Percentiles rank a stretch among this genome's conserved stretches.
These are phyloP conservation scores for Blastomyces gilchristii DNA, from an alignment of 2,329 filamentous ascomycete species.

Conservation along the genomic window DNA sequence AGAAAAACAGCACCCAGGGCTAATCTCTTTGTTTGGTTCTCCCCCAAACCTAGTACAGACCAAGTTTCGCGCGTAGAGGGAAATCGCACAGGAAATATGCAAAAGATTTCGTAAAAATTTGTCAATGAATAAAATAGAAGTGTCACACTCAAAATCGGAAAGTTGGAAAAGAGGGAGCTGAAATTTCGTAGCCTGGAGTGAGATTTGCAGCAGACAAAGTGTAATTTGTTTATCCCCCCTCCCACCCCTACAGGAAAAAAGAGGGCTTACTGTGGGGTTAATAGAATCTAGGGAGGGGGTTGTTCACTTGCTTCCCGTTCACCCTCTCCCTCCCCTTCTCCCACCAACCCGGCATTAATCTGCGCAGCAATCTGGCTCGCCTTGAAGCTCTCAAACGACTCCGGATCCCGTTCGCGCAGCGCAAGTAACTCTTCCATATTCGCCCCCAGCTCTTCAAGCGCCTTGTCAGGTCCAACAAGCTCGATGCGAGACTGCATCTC, in stretches of 20 bases:
- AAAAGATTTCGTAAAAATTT: background rate
- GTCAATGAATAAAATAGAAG: background rate
- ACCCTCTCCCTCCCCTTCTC: conserved; percentile 5
- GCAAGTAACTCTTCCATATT: conserved; percentile 38
- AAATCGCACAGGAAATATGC: background rate
- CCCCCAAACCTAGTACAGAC: background rate
- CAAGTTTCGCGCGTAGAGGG: background rate
- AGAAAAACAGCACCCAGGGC: background rate
- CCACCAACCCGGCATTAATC: conserved; percentile 32
- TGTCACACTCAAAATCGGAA: background rate
- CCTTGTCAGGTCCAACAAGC: conserved; percentile 28
- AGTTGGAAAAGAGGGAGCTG: background rate
- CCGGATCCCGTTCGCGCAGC: conserved; percentile 34
- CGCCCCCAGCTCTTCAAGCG: conserved; percentile 35
- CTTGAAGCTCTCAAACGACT: conserved; percentile 36
- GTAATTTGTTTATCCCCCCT: background rate
- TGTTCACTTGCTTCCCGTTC: background rate
- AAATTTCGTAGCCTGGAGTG: background rate
- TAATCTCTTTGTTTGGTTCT: background rate
- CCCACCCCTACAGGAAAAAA: background rate
- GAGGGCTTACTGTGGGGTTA: background rate
- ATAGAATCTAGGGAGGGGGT: background rate
- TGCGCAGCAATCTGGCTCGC: conserved; percentile 39
- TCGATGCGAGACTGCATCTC: conserved; percentile 34
- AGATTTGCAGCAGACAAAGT: background rate